Evolutionary conservation across 1,284 basidiomycete species (phyloP), one percentile per base, ranked within the genome.

Genomic region (Naganishia sp.): DNA sequence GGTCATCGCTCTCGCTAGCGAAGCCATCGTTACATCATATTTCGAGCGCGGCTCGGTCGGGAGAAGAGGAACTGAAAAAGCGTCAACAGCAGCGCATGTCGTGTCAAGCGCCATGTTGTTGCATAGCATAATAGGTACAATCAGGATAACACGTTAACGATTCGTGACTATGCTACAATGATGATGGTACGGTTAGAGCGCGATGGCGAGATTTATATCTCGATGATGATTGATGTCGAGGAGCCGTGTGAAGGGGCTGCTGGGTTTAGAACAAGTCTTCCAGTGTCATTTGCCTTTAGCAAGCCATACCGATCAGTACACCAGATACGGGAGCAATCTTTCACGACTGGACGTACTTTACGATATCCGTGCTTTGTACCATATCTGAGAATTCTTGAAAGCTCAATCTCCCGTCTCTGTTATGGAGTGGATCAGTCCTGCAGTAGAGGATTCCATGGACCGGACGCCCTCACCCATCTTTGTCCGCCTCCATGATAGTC

Each of bases 401-500:
- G 79, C 87, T 92, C 69, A 99, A 84, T 79, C 95, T 98, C 41
- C 95, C 95, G 78, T 99, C 96, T 10, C 91, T 82, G 43, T 32
- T 11, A 35, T 54, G 32, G 31, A 0, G 11, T 1, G 15, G 28
- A 49, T 47, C 41, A 6, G n/a, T 41, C 23, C 31, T n/a, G 17
- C 9, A 17, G 23, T 47, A 9, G 31, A 42, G 62, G 43, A 32
- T 18, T 5, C 50, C 10, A 2, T 28, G 25, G 49, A 5, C 6
- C 9, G 31, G 50, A 25, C 35, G 35, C 10, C 67, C 81, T 70
- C 67, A 82, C 81, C 84, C 93, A 76, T 99, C 93, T 78, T 92
- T 90, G 78, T 99, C 95, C 18, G 94, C 95, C 81, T 99, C 95
- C 92, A 99, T 95, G 78, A 99, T 99, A 18, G 95, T 99, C 84